Evolutionary conservation across 495 filamentous ascomycete species (phyloP).

Genomic region (Penicillium crystallinum): DNA sequence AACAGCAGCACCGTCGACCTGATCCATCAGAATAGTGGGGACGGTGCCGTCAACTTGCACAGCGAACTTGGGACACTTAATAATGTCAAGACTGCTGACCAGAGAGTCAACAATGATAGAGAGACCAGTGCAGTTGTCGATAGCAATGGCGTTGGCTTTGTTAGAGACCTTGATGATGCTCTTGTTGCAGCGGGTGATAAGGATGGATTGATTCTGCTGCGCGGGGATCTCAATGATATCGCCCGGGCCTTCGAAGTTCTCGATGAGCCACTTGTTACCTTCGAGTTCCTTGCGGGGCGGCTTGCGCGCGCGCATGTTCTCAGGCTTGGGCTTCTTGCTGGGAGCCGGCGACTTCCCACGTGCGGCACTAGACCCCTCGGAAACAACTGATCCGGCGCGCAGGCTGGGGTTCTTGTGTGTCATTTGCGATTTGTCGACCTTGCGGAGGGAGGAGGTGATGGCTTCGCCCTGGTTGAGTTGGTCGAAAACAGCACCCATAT

Average conservation of each 20-base stretch:
- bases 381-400: constrained; percentile 64
- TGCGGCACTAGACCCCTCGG: constrained; percentile 43
- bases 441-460: constrained; percentile 81
- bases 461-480: constrained; percentile 82
- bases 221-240: constrained; percentile 72
- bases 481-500: constrained; percentile 80
- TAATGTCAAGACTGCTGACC: constrained; percentile 85
- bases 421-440: constrained; percentile 91
- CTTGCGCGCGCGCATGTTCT: constrained; percentile 90
- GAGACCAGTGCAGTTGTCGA: constrained; percentile 82
- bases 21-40: constrained; percentile 84
- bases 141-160: constrained; percentile 91
- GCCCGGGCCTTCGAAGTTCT: constrained; percentile 81
- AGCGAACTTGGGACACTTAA: constrained; percentile 89
- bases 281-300: constrained; percentile 87
- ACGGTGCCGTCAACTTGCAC: constrained; percentile 79
- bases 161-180: constrained; percentile 82
- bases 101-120: constrained; percentile 85
- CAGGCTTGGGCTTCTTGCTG: constrained; percentile 88
- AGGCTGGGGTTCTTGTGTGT: constrained; percentile 98
- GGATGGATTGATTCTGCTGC: constrained; percentile 77
- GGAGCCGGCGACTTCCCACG: constrained; percentile 78
- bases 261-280: constrained; percentile 93
- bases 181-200: constrained; percentile 86
- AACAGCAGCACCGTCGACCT: constrained; percentile 83